Evolutionary conservation across 495 filamentous ascomycete species (phyloP), one percentile per base, ranked within the genome.

Genomic region (Thermochaetoides thermophila): DNA sequence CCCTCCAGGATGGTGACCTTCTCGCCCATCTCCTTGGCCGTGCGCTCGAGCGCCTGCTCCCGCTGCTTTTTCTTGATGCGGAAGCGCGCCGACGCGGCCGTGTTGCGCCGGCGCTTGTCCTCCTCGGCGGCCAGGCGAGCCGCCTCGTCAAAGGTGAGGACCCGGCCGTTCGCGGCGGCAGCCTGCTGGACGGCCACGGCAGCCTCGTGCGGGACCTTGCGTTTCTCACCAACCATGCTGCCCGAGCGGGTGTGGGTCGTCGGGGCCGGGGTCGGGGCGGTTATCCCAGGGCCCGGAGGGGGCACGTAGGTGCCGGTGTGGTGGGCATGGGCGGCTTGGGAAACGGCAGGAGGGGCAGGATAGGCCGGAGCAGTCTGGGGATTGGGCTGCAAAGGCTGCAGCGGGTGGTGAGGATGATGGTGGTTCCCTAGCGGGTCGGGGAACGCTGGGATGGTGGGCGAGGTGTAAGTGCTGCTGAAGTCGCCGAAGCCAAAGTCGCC

Each of bases 31-130:
- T 95, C 89, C 57, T 91, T 87, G 37, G 89, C 80, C 28, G 74
- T 74, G 35, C 77, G 76, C 62, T 96, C 89, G 38, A 97, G 78
- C 3, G 80, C 78, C 52, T 89, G 81, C 62, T 97, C 89, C 34
- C 89, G 81, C 59, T 92, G 83, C 72, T 97, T 97, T 82, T 97
- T 97, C 73, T 97, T 97, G 48, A 92, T 74, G 36, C 89, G 81
- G 72, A 97, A 97, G 34, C 89, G 80, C 14, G 89, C 89, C 31
- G 73, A 81, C 26, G 89, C 89, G 22, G 89, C 89, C 1, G 89
- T 97, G 59, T 97, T 97, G 40, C 89, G 81, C 28, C 87, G 76
- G 8, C 89, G 82, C 55, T 95, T 95, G 56, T 97, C 89, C 63
- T 97, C 89, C 58, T 97, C 89, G 19, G 89, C 86, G 11, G 83